Percentiles rank a stretch among this genome's conserved stretches.
Evolutionary conservation across 805 yeast genomes (phyloP).

Genomic region (Cyberlindnera veronae): DNA sequence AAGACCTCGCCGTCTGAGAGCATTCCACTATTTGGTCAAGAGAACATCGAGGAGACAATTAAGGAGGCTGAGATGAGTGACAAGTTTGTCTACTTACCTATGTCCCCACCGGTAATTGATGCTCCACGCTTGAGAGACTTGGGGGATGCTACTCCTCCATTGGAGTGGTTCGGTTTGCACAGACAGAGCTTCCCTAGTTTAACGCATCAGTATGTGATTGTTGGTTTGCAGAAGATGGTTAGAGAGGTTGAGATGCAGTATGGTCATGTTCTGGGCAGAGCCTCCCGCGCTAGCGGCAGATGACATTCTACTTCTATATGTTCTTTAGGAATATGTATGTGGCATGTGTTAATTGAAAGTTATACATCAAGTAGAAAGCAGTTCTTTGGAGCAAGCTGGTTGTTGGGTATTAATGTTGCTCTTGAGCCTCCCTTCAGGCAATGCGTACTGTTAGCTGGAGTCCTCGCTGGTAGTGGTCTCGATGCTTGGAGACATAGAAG

Average conservation of each 20-base stretch:
- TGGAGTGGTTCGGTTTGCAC: slow-evolving; percentile 97
- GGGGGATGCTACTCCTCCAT: slow-evolving; percentile 96
- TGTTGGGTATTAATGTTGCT: neutral
- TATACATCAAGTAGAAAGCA: too few relatives aligned
- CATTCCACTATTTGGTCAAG: slow-evolving; percentile 29
- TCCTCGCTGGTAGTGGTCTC: neutral
- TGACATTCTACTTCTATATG: too few relatives aligned
- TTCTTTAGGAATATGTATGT: too few relatives aligned
- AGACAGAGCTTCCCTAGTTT: slow-evolving; percentile 80
- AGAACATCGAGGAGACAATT: slow-evolving; percentile 37
- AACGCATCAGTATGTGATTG: slow-evolving; percentile 77
- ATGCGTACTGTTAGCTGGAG: neutral
- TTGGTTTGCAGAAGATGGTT: slow-evolving; percentile 69
- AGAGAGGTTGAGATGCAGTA: slow-evolving; percentile 56
- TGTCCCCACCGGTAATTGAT: slow-evolving; percentile 76
- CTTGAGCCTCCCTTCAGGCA: neutral
- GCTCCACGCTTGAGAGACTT: slow-evolving; percentile 87
- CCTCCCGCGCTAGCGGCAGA: too few relatives aligned
- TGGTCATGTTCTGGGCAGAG: slow-evolving; percentile 39
- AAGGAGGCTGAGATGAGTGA: slow-evolving; percentile 46
- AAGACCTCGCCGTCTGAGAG: slow-evolving; percentile 22
- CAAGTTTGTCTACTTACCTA: slow-evolving; percentile 54
- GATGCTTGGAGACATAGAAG: neutral
- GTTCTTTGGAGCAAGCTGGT: too few relatives aligned
- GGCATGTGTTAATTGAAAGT: too few relatives aligned